Base-by-base conservation (phyloP, 176 grass and related monocot species). In the Aegilops speltoides region DNA sequence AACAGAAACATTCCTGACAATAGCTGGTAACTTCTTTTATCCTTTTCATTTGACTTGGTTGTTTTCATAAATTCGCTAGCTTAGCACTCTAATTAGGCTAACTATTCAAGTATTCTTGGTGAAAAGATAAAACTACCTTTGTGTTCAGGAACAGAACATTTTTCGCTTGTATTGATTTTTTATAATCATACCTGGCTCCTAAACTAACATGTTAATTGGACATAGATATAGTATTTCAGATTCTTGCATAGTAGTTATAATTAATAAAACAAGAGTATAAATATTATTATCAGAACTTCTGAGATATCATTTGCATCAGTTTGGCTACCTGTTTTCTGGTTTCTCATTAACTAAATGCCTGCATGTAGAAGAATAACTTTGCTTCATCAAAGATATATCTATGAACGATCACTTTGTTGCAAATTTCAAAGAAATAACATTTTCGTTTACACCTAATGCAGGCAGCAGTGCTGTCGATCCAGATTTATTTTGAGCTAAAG, bases 1-100 rank as follows among this genome's bases (percentile, higher is more conserved):
- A 68, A 57, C 90, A 16, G 84, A 92, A 22, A 77, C 70, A 54
- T 90, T 86, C 68, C n/a, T 11, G 19, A 74, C 12, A 45, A 75
- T 64, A 67, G 15, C 80, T 86, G 93, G 93, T 95, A 95, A 78
- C 1, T 2, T 7, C 3, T 22, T 71, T 67, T 38, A 71, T 56
- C 3, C 0, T 67, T 73, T 83, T 86, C 83, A 68, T 73, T 70
- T 73, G 19, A 33, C 31, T 87, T 23, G 48, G 38, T 6, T 82
- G 77, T 78, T 64, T 40, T 69, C 48, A 37, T 16, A 48, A 77
- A 64, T 25, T 37, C 57, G 22, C 54, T 22, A 73, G 80, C 76
- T n/a, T 1, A 62, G 28, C 48, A 86, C 34, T 37, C 15, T 13
- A 77, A 78, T 70, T 48, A 71, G n/a, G 29, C 38, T 1, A 46